Conservation (phyloP, 306 rosid species). For the Hippophae rhamnoides region DNA sequence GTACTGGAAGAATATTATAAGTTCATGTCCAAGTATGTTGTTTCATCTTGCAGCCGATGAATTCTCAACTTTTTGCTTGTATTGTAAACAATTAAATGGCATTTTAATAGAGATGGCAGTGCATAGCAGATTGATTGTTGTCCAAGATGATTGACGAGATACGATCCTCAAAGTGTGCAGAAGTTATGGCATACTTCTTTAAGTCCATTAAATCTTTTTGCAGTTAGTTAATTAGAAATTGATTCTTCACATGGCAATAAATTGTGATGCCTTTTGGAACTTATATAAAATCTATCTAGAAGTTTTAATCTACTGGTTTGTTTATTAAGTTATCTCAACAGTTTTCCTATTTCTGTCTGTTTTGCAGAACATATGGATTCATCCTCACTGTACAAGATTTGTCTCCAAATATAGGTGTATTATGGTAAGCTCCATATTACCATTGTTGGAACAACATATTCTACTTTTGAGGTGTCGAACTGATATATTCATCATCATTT, state of each 20-base stretch:
- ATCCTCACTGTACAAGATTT: slow-evolving; percentile 83
- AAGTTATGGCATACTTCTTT: neutral
- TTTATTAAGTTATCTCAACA: slow-evolving; percentile 6
- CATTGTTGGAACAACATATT: neutral
- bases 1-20: slow-evolving; percentile 28
- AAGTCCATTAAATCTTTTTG: neutral
- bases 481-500: slow-evolving; percentile 21
- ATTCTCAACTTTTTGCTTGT: neutral
- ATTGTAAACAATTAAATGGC: neutral
- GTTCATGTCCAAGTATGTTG: neutral
- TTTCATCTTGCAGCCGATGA: neutral
- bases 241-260: too few relatives aligned
- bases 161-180: neutral
- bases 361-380: slow-evolving; percentile 86
- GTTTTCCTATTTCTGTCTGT: slow-evolving; percentile 21
- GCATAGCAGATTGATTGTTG: neutral
- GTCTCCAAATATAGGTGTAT: slow-evolving; percentile 84
- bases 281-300: too few relatives aligned
- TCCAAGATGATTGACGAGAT: neutral
- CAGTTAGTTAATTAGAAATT: neutral
- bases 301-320: neutral
- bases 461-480: slow-evolving; percentile 10
- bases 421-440: slow-evolving; percentile 57
- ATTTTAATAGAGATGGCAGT: neutral
- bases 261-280: too few relatives aligned